Evolutionary conservation across 805 yeast genomes (phyloP).

Genomic region (Hanseniaspora valbyensis): DNA sequence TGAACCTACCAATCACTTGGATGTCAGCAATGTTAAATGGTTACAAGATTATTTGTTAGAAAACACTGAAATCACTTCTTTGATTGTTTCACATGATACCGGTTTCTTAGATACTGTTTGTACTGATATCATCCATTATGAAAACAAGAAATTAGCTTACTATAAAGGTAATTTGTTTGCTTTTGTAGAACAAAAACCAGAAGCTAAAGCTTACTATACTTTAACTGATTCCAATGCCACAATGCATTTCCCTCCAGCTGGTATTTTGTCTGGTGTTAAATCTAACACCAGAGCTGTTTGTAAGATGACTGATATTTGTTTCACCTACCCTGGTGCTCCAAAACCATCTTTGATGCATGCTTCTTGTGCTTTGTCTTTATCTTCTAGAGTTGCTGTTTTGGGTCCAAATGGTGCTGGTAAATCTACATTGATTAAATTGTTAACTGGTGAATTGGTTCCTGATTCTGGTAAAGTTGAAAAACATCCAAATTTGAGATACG

Average conservation of each 20-base stretch:
- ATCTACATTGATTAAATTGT: slow-evolving; percentile 82
- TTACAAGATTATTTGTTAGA: slow-evolving; percentile 72
- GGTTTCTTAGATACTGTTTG: slow-evolving; percentile 92
- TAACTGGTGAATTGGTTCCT: slow-evolving; percentile 87
- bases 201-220: slow-evolving; percentile 91
- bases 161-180: slow-evolving; percentile 93
- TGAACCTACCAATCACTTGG: slow-evolving; percentile 98
- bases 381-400: slow-evolving; percentile 92
- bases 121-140: slow-evolving; percentile 93
- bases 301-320: slow-evolving; percentile 72
- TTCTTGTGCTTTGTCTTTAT: slow-evolving; percentile 80
- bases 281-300: slow-evolving; percentile 91
- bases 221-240: slow-evolving; percentile 84
- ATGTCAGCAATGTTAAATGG: slow-evolving; percentile 89
- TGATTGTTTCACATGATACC: slow-evolving; percentile 96
- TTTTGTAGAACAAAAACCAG: slow-evolving; percentile 85
- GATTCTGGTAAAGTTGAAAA: slow-evolving; percentile 84
- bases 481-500: slow-evolving; percentile 95
- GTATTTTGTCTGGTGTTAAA: slow-evolving; percentile 92
- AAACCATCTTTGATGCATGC: slow-evolving; percentile 72
- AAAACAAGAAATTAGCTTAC: slow-evolving; percentile 84
- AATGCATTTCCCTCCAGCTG: slow-evolving; percentile 98
- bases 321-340: slow-evolving; percentile 77
- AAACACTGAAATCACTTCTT: slow-evolving; percentile 79
- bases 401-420: slow-evolving; percentile 99